Conservation (phyloP, 768 basidiomycete species). For the Vararia minispora region DNA sequence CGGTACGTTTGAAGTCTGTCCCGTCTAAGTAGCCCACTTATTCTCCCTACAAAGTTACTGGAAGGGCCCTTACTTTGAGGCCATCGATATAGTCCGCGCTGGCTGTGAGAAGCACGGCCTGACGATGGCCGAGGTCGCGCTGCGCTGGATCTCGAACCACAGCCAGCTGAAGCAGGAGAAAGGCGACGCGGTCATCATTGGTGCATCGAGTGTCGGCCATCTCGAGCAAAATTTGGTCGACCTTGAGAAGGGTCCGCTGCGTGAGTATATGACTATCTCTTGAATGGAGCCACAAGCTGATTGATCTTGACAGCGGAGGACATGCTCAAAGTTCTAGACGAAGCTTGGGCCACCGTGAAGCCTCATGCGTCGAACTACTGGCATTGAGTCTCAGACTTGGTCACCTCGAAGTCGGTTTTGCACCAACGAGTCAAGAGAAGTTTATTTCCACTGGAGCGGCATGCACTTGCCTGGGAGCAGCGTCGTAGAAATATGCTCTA, state of each 20-base stretch:
- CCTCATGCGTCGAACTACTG: conserved; percentile 10
- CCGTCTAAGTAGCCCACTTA: too few species aligned
- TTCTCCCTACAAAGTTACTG: too few species aligned
- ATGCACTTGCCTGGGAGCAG: too few species aligned
- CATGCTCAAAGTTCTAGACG: conserved; percentile 12
- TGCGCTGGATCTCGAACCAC: conserved; percentile 40
- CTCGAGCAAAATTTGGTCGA: conserved; percentile 44
- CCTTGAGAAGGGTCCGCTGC: conserved; percentile 47
- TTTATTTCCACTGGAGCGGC: too few species aligned
- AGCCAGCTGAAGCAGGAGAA: conserved; percentile 34
- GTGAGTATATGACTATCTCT: too few species aligned
- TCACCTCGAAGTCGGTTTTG: too few species aligned
- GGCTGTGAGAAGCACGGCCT: conserved; percentile 27
- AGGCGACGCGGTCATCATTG: conserved; percentile 46
- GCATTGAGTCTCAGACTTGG: too few species aligned
- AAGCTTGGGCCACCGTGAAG: conserved; percentile 16
- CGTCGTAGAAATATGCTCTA: too few species aligned
- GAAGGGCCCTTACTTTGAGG: conserved; percentile 42
- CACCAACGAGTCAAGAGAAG: too few species aligned
- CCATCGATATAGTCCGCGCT: conserved; percentile 31
- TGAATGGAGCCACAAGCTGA: too few species aligned
- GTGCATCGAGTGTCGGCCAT: conserved; percentile 47
- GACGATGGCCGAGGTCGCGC: conserved; percentile 29
- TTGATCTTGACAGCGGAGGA: conserved; percentile 16
- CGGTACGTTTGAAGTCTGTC: too few species aligned